These are phyloP conservation scores for Vaccinium myrtillus DNA, from an alignment of 148 eudicot genomes.

Conservation along the genomic window DNA sequence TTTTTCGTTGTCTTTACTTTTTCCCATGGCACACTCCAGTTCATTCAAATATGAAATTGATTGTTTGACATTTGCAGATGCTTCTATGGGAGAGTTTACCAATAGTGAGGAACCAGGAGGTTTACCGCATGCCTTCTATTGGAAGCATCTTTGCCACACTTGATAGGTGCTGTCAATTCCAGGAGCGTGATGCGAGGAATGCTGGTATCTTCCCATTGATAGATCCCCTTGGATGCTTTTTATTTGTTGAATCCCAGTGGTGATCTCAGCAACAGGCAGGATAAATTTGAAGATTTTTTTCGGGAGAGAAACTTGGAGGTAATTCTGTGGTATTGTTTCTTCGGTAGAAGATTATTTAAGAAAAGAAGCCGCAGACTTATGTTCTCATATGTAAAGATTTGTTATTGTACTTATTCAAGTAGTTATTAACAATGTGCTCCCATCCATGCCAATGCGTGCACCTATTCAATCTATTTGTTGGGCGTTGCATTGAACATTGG, in stretches of 20 bases:
- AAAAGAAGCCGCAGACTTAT: not conserved
- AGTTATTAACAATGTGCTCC: constrained; percentile 3
- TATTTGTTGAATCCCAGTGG: constrained; percentile 93
- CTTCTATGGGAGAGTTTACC: constrained; percentile 95
- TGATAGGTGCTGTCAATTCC: constrained; percentile 38
- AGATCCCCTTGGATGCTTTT: constrained; percentile 91
- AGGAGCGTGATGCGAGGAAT: constrained; percentile 31
- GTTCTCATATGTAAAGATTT: not conserved
- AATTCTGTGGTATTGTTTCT: constrained; percentile 2
- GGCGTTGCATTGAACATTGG: not conserved
- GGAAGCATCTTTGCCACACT: constrained; percentile 61
- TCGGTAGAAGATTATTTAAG: not conserved
- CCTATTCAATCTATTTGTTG: not conserved
- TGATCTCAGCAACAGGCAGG: constrained; percentile 73
- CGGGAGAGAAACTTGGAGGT: constrained; percentile 71
- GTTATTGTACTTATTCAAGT: not conserved
- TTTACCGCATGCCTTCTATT: constrained; percentile 94
- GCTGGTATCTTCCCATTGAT: constrained; percentile 56
- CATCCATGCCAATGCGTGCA: not conserved
- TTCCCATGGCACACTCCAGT: not conserved
- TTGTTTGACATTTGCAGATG: constrained; percentile 54
- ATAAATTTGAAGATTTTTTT: constrained; percentile 84
- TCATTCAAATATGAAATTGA: not conserved
- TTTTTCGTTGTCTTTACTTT: not conserved
- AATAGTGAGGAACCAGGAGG: constrained; percentile 73